Percentiles rank a stretch among this genome's conserved stretches.
Conservation (phyloP, 768 basidiomycete species). For the Lactarius sp. region DNA sequence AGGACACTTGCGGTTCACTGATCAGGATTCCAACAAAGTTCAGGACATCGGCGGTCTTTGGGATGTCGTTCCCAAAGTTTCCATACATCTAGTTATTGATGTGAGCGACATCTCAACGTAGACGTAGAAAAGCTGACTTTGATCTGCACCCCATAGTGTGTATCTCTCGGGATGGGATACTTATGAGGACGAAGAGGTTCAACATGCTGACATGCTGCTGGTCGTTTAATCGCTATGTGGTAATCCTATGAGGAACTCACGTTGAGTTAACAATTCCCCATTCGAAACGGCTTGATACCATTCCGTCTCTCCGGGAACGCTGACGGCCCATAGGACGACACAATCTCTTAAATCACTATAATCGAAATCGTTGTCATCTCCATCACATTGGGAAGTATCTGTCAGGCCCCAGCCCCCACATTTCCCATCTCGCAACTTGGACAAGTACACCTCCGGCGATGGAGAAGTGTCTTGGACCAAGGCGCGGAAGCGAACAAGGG, state of each 20-base stretch:
- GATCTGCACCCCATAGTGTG: slow-evolving; percentile 67
- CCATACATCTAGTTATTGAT: slow-evolving; percentile 53
- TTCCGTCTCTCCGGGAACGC: slow-evolving; percentile 59
- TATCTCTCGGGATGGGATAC: slow-evolving; percentile 48
- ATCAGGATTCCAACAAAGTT: slow-evolving; percentile 74
- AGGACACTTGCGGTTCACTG: slow-evolving; percentile 51
- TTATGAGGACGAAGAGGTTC: slow-evolving; percentile 47
- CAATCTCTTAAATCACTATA: slow-evolving; percentile 56
- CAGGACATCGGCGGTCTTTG: slow-evolving; percentile 57
- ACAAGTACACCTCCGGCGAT: slow-evolving; percentile 68
- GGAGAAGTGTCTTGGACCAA: slow-evolving; percentile 82
- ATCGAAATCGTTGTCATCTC: slow-evolving; percentile 36
- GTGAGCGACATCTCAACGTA: slow-evolving; percentile 6
- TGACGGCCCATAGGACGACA: slow-evolving; percentile 66
- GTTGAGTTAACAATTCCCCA: slow-evolving; percentile 25
- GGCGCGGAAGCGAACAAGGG: slow-evolving; percentile 65
- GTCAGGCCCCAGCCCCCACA: slow-evolving; percentile 75
- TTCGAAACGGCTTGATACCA: slow-evolving; percentile 46
- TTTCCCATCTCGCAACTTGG: slow-evolving; percentile 36
- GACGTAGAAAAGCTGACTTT: slow-evolving; percentile 43
- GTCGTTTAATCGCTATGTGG: neutral
- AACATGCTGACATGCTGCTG: neutral
- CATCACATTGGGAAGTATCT: slow-evolving; percentile 30
- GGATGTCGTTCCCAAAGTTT: slow-evolving; percentile 35
- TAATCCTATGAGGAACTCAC: slow-evolving; percentile 11